Evolutionary conservation across 768 basidiomycete genomes (phyloP).

Genomic region (Amanita exitialis): DNA sequence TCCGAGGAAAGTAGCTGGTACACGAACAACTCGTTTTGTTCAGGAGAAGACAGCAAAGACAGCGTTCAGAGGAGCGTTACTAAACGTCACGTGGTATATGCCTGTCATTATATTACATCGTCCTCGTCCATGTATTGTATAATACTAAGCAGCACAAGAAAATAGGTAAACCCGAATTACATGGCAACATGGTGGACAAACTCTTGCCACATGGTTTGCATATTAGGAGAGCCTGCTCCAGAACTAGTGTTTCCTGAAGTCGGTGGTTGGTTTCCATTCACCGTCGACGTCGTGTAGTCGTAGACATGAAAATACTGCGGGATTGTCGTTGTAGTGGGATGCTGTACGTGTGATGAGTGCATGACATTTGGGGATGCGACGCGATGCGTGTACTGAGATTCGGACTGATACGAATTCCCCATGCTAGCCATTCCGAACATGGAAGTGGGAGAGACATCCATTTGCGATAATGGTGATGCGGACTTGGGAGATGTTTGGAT

Average conservation of each 20-base stretch:
- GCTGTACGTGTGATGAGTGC: neutral
- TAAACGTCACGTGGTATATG: neutral
- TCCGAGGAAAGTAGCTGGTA: neutral
- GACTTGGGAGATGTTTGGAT: slow-evolving; percentile 8
- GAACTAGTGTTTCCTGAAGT: slow-evolving; percentile 18
- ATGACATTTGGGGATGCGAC: slow-evolving; percentile 10
- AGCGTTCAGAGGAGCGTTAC: neutral
- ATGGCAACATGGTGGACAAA: slow-evolving; percentile 41
- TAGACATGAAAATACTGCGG: slow-evolving; percentile 72
- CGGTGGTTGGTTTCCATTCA: slow-evolving; percentile 16
- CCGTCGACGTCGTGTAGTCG: slow-evolving; percentile 42
- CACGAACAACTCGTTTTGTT: no score
- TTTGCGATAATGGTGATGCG: slow-evolving; percentile 17
- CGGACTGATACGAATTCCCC: slow-evolving; percentile 22
- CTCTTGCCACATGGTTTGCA: slow-evolving; percentile 57
- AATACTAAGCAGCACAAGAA: neutral
- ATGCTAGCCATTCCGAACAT: slow-evolving; percentile 37
- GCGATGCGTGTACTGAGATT: slow-evolving; percentile 23
- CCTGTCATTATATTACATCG: neutral
- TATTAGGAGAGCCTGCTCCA: slow-evolving; percentile 49
- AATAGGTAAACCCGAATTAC: slow-evolving; percentile 7
- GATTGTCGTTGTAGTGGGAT: slow-evolving; percentile 18
- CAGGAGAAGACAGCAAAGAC: no score
- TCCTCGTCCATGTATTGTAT: neutral
- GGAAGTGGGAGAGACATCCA: slow-evolving; percentile 29